Base-by-base conservation (phyloP, 495 filamentous ascomycete species). In the Margaritispora aquatica region DNA sequence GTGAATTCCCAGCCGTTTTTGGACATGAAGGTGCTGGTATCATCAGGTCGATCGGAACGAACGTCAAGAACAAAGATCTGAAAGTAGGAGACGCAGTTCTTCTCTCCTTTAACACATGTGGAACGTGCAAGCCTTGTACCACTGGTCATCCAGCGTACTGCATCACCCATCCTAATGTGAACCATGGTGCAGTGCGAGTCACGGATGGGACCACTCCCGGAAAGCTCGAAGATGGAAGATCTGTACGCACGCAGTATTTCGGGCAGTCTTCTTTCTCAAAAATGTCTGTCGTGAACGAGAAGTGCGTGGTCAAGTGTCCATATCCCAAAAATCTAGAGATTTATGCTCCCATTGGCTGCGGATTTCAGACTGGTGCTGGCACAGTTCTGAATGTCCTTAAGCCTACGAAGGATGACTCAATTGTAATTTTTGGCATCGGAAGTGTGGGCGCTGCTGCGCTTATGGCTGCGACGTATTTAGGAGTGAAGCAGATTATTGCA, bases 71-170 rank as follows among this genome's bases (percentile, higher is more conserved):
- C 52, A 61, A 55, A 9, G 26, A 72, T 38, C 63, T 82, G 5
- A 68, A 65, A 23, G 68, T 73, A 1, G 76, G 78, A 22, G 79
- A 82, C 57, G 62, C 65, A 26, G 78, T 80, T 11, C 62, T 76
- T 13, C 60, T 75, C 2, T 72, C 68, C 26, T 73, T 71, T 55
- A 63, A 52, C 20, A 66, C 56, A 50, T 76, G 74, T 62, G 64
- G 65, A 19, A 41, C 36, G 31, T 76, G 74, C 60, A 29, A 22
- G 17, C 21, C 57, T 1, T 74, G 73, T 62, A 56, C 21, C 15
- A 48, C 57, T 41, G 57, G 60, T 41, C 61, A 66, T n/a, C 64
- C 63, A 4, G 66, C 68, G 24, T 59, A 72, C 34, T 77, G 75
- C 54, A n/a, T 31, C n/a, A 44, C 54, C 13, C 67, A 71, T 24